Evolutionary conservation across 202 grass and related monocot species (phyloP), one percentile per base, ranked within the genome.

Genomic region (Setaria italica): DNA sequence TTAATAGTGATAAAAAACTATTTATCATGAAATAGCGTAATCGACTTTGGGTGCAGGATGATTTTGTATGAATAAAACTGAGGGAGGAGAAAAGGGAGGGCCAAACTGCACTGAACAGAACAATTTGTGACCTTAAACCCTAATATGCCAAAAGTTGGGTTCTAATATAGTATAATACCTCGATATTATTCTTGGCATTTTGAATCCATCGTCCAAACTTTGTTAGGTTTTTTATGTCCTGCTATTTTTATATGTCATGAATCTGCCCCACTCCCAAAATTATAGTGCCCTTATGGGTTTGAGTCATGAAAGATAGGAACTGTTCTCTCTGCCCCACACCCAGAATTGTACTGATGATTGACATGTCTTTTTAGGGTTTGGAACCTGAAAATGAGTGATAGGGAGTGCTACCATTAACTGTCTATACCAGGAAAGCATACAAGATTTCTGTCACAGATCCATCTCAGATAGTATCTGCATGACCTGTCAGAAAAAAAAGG

Each of bases 61-160:
- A 10, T 25, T 79, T 34, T 81, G 15, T 51, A 13, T 73, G 20
- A 72, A 85, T 73, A 20, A 58, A 85, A 11, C 17, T 82, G 43
- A 73, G 12, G 29, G 21, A 72, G 7, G 64, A 73, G 30, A 73
- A 76, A 67, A 67, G 17, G 60, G 49, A 51, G 7, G 9, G 7
- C 25, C 64, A 62, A 53, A 17, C 66, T 78, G 39, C 58, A 60
- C 33, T 55, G 10, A 41, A 67, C 51, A 79, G 32, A 30, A 68
- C 8, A 69, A 56, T 60, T 70, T 25, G 53, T 34, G 32, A 51
- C 21, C 50, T 83, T 79, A 83, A 71, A 83, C 73, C 73, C 72
- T 50, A 59, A 50, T 77, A 42, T 34, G 20, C 33, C 10, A 11
- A 53, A 74, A 74, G 32, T n/a, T 74, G 49, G 45, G 29, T 46